A percentile compares a stretch with the other conserved stretches of the same genome.
Conservation (phyloP, 441 rosid species). For the Euphorbia schlechtendalii region DNA sequence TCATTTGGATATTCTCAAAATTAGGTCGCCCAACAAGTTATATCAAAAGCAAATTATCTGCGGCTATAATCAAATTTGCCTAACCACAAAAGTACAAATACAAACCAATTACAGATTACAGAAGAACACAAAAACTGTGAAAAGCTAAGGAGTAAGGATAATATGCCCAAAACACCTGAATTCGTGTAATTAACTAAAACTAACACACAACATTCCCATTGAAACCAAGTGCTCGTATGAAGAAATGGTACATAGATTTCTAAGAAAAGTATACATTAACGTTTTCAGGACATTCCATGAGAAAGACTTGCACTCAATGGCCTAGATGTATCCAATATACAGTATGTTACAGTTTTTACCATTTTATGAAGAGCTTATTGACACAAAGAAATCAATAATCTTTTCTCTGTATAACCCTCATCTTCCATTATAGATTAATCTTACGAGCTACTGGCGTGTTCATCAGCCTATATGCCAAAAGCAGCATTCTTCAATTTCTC, state of each 20-base stretch:
- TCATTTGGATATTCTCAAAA: no score
- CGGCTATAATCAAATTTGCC: no score
- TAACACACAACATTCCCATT: background rate
- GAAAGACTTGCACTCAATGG: constrained; percentile 6
- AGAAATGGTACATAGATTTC: constrained; percentile 1
- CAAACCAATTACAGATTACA: no score
- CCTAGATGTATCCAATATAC: constrained; percentile 7
- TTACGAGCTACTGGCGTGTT: constrained; percentile 7
- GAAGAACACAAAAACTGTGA: no score
- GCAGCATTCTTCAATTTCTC: constrained; percentile 6
- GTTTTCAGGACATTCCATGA: constrained; percentile 5
- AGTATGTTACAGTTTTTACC: constrained; percentile 14
- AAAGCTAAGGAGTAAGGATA: no score
- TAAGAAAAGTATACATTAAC: background rate
- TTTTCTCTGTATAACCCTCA: background rate
- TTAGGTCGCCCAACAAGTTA: no score
- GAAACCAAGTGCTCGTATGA: background rate
- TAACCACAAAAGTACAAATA: no score
- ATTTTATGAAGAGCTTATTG: constrained; percentile 10
- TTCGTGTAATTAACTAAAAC: no score
- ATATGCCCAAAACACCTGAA: no score
- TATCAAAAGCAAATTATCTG: no score
- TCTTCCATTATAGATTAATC: background rate
- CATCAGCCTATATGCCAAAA: constrained; percentile 8
- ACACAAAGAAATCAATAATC: constrained; percentile 6